Evolutionary conservation across 2,329 filamentous ascomycete species (phyloP).

Genomic region (Botrytis cinerea): DNA sequence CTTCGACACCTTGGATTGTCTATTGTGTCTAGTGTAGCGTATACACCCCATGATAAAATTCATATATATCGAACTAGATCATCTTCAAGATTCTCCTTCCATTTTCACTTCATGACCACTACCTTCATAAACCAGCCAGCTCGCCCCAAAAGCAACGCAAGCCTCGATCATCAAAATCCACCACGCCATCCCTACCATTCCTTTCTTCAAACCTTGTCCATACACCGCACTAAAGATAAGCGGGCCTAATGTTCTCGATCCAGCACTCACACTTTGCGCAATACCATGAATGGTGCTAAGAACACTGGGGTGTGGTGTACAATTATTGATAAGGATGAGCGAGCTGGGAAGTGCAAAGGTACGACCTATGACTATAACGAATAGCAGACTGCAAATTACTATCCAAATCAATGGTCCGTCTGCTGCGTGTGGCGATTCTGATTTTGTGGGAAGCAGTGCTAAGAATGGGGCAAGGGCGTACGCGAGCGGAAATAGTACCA

Average conservation of each 20-base stretch:
- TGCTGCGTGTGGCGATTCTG: slow-evolving; percentile 1
- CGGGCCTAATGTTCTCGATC: neutral
- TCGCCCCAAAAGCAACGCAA: neutral
- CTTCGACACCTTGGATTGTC: neutral
- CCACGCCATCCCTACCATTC: slow-evolving; percentile 1
- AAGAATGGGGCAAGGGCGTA: neutral
- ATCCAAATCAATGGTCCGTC: neutral
- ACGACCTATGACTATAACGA: neutral
- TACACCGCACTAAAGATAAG: neutral
- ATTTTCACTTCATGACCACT: slow-evolving; percentile 14
- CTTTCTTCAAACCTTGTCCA: slow-evolving; percentile 1
- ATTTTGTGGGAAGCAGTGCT: neutral
- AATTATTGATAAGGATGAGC: slow-evolving; percentile 5
- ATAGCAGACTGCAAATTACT: neutral
- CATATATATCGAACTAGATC: neutral
- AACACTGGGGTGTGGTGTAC: neutral
- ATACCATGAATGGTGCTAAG: slow-evolving; percentile 1
- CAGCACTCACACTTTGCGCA: neutral
- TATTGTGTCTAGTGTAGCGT: neutral
- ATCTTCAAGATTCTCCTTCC: neutral
- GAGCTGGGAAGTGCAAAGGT: slow-evolving; percentile 7
- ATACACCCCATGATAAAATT: neutral
- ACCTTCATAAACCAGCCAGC: slow-evolving; percentile 2
- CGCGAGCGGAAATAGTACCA: neutral
- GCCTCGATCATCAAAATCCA: slow-evolving; percentile 7